A percentile compares a stretch with the other conserved stretches of the same genome.
Evolutionary conservation across 345 rosid genomes (phyloP).

Genomic region (Draba incana): DNA sequence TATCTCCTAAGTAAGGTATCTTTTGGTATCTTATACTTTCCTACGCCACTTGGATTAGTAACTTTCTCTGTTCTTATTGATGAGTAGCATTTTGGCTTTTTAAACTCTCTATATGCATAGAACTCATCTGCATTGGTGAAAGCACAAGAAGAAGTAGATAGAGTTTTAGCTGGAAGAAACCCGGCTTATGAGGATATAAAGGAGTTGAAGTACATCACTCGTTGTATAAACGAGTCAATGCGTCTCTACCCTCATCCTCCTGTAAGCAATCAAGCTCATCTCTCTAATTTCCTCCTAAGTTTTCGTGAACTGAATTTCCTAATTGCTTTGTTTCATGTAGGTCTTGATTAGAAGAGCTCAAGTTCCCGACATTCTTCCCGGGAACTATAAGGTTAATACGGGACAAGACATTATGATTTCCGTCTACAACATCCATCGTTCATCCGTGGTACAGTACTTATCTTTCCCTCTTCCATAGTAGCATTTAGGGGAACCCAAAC

Average conservation of each 20-base stretch:
- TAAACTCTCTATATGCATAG: conserved; percentile 36
- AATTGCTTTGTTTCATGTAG: conserved; percentile 42
- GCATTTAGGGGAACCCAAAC: not conserved
- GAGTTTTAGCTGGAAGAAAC: conserved; percentile 70
- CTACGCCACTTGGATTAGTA: conserved; percentile 7
- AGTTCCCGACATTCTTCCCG: conserved; percentile 86
- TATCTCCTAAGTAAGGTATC: conserved; percentile 95
- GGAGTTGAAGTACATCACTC: conserved; percentile 75
- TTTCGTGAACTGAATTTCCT: conserved; percentile 12
- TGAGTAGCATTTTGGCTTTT: not conserved
- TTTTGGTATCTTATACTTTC: conserved; percentile 19
- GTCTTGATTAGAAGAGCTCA: conserved; percentile 92
- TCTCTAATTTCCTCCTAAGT: not conserved
- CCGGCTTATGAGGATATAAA: conserved; percentile 77
- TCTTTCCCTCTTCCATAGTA: not conserved
- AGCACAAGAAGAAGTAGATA: conserved; percentile 91
- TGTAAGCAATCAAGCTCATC: conserved; percentile 53
- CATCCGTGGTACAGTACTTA: conserved; percentile 59
- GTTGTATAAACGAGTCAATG: conserved; percentile 89
- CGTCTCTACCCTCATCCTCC: conserved; percentile 99
- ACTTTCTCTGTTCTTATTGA: conserved; percentile 7
- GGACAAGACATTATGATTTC: conserved; percentile 99
- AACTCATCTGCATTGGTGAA: conserved; percentile 59
- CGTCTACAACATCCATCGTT: conserved; percentile 91
- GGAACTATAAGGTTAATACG: conserved; percentile 78